These are phyloP conservation scores for Pseudogymnoascus sp. DNA, from an alignment of 2,329 filamentous ascomycete genomes.

Conservation along the genomic window DNA sequence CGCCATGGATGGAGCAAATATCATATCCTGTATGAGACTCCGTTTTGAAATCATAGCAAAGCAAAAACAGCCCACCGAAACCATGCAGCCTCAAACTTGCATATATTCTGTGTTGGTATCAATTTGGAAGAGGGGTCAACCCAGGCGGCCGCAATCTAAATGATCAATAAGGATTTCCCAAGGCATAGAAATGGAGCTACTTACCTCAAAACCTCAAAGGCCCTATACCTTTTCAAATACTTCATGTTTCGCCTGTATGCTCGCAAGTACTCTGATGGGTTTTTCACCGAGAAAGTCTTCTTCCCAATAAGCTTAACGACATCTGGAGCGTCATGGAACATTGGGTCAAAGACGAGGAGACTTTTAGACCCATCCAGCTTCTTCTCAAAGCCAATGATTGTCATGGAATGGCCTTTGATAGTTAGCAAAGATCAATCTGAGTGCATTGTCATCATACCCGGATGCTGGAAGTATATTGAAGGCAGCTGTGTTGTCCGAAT, in stretches of 20 bases:
- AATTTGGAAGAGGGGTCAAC: background rate
- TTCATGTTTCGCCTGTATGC: conserved; percentile 62
- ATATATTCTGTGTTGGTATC: background rate
- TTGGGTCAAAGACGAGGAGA: conserved; percentile 82
- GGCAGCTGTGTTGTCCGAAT: conserved; percentile 65
- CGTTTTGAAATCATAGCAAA: background rate
- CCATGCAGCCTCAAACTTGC: background rate
- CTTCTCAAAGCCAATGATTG: conserved; percentile 76
- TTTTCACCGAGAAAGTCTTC: conserved; percentile 34
- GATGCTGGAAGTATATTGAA: conserved; percentile 85
- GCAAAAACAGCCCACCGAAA: background rate
- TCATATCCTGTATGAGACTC: background rate
- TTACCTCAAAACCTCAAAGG: conserved; percentile 74
- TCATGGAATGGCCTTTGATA: conserved; percentile 73
- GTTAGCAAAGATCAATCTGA: conserved; percentile 3
- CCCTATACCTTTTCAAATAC: conserved; percentile 61
- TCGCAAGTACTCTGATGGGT: conserved; percentile 50
- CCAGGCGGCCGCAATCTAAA: background rate
- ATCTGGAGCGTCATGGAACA: conserved; percentile 59
- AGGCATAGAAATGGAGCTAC: conserved; percentile 23
- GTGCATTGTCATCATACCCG: conserved; percentile 37
- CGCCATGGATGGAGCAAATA: background rate
- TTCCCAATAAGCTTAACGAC: conserved; percentile 51
- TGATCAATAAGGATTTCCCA: background rate
- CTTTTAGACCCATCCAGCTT: conserved; percentile 54